Conservation (phyloP, 768 basidiomycete genomes). For the Boletus sp. region DNA sequence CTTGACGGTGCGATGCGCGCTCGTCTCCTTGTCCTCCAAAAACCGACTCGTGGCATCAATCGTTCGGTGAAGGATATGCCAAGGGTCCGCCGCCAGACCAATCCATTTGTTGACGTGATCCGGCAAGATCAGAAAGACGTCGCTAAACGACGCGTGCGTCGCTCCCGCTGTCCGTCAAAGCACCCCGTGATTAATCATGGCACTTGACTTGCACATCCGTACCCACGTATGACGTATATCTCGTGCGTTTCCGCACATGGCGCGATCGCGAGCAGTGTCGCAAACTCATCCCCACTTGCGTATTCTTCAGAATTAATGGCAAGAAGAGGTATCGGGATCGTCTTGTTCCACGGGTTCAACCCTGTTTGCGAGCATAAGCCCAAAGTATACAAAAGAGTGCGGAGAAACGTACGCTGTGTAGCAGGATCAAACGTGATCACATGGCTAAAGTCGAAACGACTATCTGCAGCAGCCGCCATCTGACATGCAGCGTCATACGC, state of each 20-base stretch:
- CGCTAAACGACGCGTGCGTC: slow-evolving; percentile 34
- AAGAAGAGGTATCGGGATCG: slow-evolving; percentile 32
- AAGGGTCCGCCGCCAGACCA: slow-evolving; percentile 19
- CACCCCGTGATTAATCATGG: neutral
- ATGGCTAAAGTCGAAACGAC: slow-evolving; percentile 23
- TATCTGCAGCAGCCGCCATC: slow-evolving; percentile 25
- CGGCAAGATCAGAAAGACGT: slow-evolving; percentile 35
- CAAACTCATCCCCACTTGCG: slow-evolving; percentile 35
- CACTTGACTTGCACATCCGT: neutral
- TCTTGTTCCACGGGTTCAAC: slow-evolving; percentile 24
- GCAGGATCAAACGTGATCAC: slow-evolving; percentile 31
- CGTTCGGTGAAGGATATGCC: slow-evolving; percentile 17
- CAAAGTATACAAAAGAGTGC: slow-evolving; percentile 13
- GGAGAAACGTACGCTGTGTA: slow-evolving; percentile 19
- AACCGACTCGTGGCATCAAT: slow-evolving; percentile 22
- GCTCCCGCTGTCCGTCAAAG: slow-evolving; percentile 22
- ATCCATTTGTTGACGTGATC: slow-evolving; percentile 26
- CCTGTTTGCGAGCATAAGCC: slow-evolving; percentile 20
- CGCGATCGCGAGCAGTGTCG: slow-evolving; percentile 29
- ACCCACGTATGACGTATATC: slow-evolving; percentile 15
- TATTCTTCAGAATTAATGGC: slow-evolving; percentile 43
- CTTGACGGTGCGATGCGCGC: neutral
- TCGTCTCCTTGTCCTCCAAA: slow-evolving; percentile 6
- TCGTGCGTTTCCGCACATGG: slow-evolving; percentile 7
- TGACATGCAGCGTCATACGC: slow-evolving; percentile 1